Base-by-base conservation (phyloP, 495 filamentous ascomycete species). In the Penicillium soppii region DNA sequence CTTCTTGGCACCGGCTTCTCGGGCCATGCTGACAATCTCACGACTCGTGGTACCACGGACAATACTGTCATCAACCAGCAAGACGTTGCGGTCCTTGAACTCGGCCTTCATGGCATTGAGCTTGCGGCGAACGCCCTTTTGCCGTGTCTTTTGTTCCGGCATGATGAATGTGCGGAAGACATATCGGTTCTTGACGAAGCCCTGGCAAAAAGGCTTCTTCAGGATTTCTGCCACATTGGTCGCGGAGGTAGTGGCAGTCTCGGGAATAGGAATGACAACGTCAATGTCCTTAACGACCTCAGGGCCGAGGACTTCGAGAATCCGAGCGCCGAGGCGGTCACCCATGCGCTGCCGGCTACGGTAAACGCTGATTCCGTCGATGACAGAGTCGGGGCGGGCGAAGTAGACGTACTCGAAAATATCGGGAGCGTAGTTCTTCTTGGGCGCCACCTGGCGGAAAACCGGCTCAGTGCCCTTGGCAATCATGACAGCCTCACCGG, bases 131-230 rank as follows among this genome's bases (percentile, higher is more conserved):
- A 77, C 74, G 46, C 78, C 78, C 62, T 74, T 94, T 59, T 96
- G 85, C 5, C 94, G 79, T 19, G 85, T 82, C 59, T 86, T 85
- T 66, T 97, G 92, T 26, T 85, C 86, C 7, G 91, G 91, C 86
- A 96, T 91, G 65, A 97, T 96, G 67, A 96, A 97, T 0, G 92
- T 96, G 29, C 92, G 85, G 78, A 92, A 95, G 41, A 97, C 89
- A 67, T 97, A 97, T 42, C 92, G 83, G 70, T 97, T 97, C 80
- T 96, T 97, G 51, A 96, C 86, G 56, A 96, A 92, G 9, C 82
- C 89, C 57, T 90, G 89, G 51, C 82, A 88, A 66, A 90, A 95
- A 2, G 89, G 88, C 53, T 88, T 92, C 53, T 85, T 79, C 23
- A 97, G 73, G 30, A 80, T 76, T 60, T 87, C 82, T 13, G 95